Evolutionary conservation across 345 rosid species (phyloP).

Genomic region (Eucalyptus grandis): DNA sequence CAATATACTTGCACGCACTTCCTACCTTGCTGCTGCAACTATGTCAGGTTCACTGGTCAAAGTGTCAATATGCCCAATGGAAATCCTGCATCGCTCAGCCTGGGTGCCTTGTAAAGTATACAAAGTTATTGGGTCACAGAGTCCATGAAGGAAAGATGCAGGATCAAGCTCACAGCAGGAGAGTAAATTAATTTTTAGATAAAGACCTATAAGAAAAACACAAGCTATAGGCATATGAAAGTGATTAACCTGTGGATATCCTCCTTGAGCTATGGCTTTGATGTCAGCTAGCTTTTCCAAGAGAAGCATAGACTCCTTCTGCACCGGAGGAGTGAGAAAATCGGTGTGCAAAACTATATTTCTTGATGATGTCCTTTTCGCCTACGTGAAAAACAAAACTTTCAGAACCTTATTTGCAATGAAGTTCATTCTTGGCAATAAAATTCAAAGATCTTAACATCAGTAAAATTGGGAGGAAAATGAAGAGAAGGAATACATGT

Average conservation of each 20-base stretch:
- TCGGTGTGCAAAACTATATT: conserved; percentile 63
- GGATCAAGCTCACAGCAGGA: not conserved
- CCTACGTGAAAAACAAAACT: conserved; percentile 17
- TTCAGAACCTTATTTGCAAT: not conserved
- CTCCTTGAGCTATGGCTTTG: conserved; percentile 68
- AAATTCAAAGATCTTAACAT: not conserved
- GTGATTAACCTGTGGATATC: conserved; percentile 72
- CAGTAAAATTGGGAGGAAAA: not conserved
- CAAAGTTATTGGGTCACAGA: not conserved
- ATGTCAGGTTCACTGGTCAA: conserved; percentile 50
- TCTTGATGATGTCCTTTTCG: conserved; percentile 55
- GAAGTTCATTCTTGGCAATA: not conserved
- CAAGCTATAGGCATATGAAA: not conserved
- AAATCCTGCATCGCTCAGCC: conserved; percentile 93
- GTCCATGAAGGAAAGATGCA: not conserved
- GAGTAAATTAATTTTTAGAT: not conserved
- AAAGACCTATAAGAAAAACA: not conserved
- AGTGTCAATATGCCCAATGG: conserved; percentile 66
- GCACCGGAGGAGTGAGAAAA: conserved; percentile 80
- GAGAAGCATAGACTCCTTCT: conserved; percentile 52
- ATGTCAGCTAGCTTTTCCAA: conserved; percentile 57
- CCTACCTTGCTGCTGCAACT: conserved; percentile 69
- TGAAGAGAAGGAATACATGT: not conserved
- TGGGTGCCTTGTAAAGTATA: conserved; percentile 9
- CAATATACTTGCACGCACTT: not conserved